A percentile compares a stretch with the other conserved stretches of the same genome.
Evolutionary conservation across 1,139 yeast genomes (phyloP).

Genomic region (Yamadazyma songkhlaensis): DNA sequence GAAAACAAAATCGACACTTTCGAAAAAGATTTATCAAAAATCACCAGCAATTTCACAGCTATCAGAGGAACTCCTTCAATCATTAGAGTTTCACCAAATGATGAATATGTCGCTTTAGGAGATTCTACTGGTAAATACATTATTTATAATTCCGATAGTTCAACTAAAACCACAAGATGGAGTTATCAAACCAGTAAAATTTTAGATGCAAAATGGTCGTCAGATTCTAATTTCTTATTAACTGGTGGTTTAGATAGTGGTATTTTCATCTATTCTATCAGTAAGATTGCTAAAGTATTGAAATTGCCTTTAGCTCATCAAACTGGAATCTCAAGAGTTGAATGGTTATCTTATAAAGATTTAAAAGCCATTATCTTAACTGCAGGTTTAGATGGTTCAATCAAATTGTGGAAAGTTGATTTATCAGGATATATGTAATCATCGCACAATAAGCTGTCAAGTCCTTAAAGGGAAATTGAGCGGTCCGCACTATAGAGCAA

Average conservation of each 20-base stretch:
- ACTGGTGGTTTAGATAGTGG: conserved; percentile 86
- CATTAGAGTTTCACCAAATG: conserved; percentile 70
- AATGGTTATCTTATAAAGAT: conserved; percentile 51
- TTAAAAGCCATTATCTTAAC: conserved; percentile 41
- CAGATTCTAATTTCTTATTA: conserved; percentile 67
- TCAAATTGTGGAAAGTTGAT: conserved; percentile 67
- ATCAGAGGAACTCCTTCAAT: conserved; percentile 58
- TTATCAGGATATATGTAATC: conserved; percentile 8
- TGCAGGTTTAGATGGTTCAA: conserved; percentile 79
- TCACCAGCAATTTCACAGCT: conserved; percentile 19
- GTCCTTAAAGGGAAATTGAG: too few relatives aligned
- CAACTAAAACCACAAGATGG: conserved; percentile 86
- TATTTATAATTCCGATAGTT: conserved; percentile 55
- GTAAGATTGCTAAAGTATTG: conserved; percentile 71
- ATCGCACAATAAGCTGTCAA: too few relatives aligned
- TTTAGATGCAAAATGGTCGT: conserved; percentile 74
- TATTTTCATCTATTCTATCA: conserved; percentile 74
- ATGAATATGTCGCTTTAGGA: conserved; percentile 73
- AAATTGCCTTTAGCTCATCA: conserved; percentile 82
- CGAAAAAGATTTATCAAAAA: conserved; percentile 13
- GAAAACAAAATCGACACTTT: conserved; percentile 32
- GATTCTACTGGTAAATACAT: conserved; percentile 83
- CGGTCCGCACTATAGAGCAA: too few relatives aligned
- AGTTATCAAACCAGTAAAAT: conserved; percentile 88
- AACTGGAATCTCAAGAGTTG: conserved; percentile 75